Percentiles rank a stretch among this genome's conserved stretches.
These are phyloP conservation scores for Pestalotiopsis sp. DNA, from an alignment of 2,329 filamentous ascomycete genomes.

Conservation along the genomic window DNA sequence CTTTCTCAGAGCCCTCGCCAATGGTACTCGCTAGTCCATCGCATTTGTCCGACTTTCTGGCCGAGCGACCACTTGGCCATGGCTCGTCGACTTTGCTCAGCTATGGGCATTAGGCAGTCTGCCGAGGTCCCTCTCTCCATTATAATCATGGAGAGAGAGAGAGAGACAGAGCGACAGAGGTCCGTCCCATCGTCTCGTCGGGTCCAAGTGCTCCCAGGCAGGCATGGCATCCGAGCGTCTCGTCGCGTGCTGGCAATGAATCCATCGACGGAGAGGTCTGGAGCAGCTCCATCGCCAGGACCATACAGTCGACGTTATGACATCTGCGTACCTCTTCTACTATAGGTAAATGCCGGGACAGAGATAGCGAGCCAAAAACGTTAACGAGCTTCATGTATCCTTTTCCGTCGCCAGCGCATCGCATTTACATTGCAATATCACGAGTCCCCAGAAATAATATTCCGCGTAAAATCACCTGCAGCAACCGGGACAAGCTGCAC, in stretches of 20 bases:
- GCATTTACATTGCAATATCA: constrained; percentile 9
- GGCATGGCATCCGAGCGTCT: not conserved
- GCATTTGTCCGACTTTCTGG: constrained; percentile 5
- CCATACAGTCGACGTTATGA: not conserved
- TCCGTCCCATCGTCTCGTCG: not conserved
- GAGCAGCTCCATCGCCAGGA: not conserved
- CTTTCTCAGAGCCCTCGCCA: not conserved
- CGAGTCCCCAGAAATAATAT: constrained; percentile 11
- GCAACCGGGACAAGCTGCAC: not conserved
- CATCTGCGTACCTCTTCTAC: not conserved
- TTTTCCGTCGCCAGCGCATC: not conserved
- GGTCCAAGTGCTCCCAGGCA: not conserved
- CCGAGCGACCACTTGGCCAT: not conserved
- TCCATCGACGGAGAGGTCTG: not conserved
- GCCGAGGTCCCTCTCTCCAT: not conserved
- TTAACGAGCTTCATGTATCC: not conserved
- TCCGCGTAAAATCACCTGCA: constrained; percentile 9
- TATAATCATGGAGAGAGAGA: not conserved
- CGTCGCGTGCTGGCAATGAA: not conserved
- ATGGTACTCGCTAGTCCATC: not conserved
- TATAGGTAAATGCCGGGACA: not conserved
- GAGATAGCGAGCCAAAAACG: not conserved
- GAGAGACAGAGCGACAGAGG: not conserved
- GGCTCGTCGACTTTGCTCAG: not conserved
- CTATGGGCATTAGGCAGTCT: not conserved